These are phyloP conservation scores for Mortierella sp. DNA, from an alignment of 371 early-diverging fungal genomes.

Conservation along the genomic window DNA sequence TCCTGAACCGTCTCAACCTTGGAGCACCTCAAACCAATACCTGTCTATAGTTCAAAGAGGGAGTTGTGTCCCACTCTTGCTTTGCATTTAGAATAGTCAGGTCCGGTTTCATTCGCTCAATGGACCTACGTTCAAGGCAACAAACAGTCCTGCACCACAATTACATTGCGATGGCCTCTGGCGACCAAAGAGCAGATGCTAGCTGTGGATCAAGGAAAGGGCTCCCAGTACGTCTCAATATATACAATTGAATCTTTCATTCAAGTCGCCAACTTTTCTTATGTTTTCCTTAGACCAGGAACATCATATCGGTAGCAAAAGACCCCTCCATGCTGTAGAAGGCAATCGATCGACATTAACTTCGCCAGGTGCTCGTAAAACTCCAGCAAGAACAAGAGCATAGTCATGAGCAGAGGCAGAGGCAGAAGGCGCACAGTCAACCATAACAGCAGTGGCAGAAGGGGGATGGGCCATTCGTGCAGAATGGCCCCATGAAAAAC, in stretches of 20 bases:
- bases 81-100: conserved; percentile 19
- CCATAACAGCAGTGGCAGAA: conserved; percentile 12
- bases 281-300: conserved; percentile 19
- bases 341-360: conserved; percentile 23
- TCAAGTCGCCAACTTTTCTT: too few species aligned
- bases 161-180: conserved; percentile 21
- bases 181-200: conserved; percentile 21
- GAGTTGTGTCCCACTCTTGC: too few species aligned
- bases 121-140: too few species aligned
- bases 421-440: conserved; percentile 10
- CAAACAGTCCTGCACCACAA: conserved; percentile 8
- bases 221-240: conserved; percentile 19
- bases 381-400: conserved; percentile 15
- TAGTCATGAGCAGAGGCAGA: conserved; percentile 5
- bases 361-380: conserved; percentile 26
- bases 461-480: conserved; percentile 7
- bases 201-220: conserved; percentile 23
- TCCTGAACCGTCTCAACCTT: too few species aligned
- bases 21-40: too few species aligned
- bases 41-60: too few species aligned
- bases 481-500: conserved; percentile 12
- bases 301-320: conserved; percentile 25
- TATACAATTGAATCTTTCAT: conserved; percentile 1
- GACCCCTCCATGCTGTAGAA: conserved; percentile 31
- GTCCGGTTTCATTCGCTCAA: conserved; percentile 18